phyloP scores from a whole-genome alignment of 163 green algal genomes.

The Chlorella variabilis region DNA sequence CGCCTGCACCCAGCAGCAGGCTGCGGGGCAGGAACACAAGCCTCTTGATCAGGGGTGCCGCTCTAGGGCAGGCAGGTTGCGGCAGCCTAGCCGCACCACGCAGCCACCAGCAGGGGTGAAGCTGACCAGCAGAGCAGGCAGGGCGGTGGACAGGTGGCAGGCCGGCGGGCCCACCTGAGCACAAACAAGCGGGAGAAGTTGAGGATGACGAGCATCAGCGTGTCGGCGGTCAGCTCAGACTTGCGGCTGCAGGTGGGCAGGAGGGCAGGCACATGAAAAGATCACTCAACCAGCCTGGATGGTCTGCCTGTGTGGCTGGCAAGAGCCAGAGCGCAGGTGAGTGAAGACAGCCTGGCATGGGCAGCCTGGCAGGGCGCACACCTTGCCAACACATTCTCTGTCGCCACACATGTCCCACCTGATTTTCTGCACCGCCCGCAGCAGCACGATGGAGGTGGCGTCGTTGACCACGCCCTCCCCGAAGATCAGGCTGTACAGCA shows the following conservation, averaged over 20 bases:
- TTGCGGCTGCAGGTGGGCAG: slow-evolving; percentile 16
- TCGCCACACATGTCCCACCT: not conserved
- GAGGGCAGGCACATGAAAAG: not conserved
- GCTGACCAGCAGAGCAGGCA: not conserved
- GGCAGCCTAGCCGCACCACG: not conserved
- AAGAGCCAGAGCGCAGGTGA: too few species aligned
- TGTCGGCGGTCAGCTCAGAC: slow-evolving; percentile 43
- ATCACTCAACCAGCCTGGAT: not conserved
- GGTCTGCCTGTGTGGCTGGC: not conserved
- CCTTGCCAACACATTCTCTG: too few species aligned
- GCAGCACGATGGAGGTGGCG: slow-evolving; percentile 88
- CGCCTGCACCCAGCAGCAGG: slow-evolving; percentile 64
- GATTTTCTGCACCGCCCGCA: slow-evolving; percentile 66
- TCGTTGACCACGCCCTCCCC: slow-evolving; percentile 95
- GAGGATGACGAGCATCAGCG: slow-evolving; percentile 51
- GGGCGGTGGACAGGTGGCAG: not conserved
- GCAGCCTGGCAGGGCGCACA: too few species aligned
- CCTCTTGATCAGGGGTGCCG: too few species aligned
- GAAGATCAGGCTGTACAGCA: slow-evolving; percentile 92
- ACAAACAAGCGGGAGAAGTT: slow-evolving; percentile 78
- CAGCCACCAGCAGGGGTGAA: not conserved
- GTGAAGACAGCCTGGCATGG: too few species aligned
- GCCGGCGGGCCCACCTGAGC: slow-evolving; percentile 31
- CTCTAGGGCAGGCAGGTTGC: too few species aligned
- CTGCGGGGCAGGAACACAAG: slow-evolving; percentile 10